These are phyloP conservation scores for Thyridium curvatum DNA, from an alignment of 2,329 filamentous ascomycete species.

Conservation along the genomic window DNA sequence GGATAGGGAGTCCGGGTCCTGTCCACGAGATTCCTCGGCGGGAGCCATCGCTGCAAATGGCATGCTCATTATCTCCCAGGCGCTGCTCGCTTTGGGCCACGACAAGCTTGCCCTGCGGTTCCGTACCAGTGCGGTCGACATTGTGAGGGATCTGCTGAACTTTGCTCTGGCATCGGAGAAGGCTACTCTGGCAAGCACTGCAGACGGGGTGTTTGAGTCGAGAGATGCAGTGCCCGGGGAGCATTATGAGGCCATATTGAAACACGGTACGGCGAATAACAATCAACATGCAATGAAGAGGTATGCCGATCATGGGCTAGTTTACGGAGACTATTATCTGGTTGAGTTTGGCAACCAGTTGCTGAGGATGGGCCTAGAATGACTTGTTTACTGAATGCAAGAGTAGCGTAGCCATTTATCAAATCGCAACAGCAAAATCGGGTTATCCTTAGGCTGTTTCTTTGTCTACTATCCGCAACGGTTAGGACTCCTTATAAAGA, in stretches of 20 bases:
- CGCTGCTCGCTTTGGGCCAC: conserved; percentile 6
- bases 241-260: conserved; percentile 23
- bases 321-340: conserved; percentile 44
- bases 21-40: conserved; percentile 26
- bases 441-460: no score
- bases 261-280: conserved; percentile 25
- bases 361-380: conserved; percentile 23
- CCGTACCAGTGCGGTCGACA: conserved; percentile 5
- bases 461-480: no score
- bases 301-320: conserved; percentile 31
- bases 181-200: conserved; percentile 7
- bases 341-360: conserved; percentile 31
- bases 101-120: conserved; percentile 3
- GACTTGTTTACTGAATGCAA: no score
- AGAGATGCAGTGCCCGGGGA: conserved; percentile 4
- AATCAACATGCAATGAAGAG: conserved; percentile 16
- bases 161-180: conserved; percentile 16
- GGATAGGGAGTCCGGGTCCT: conserved; percentile 10
- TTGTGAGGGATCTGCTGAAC: conserved; percentile 11
- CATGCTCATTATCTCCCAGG: conserved; percentile 15
- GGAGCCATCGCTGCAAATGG: conserved; percentile 19
- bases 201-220: neutral
- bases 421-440: no score
- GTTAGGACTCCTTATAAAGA: no score
- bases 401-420: no score